Evolutionary conservation across 768 basidiomycete genomes (phyloP).

Genomic region (Mycena albidolilacea): DNA sequence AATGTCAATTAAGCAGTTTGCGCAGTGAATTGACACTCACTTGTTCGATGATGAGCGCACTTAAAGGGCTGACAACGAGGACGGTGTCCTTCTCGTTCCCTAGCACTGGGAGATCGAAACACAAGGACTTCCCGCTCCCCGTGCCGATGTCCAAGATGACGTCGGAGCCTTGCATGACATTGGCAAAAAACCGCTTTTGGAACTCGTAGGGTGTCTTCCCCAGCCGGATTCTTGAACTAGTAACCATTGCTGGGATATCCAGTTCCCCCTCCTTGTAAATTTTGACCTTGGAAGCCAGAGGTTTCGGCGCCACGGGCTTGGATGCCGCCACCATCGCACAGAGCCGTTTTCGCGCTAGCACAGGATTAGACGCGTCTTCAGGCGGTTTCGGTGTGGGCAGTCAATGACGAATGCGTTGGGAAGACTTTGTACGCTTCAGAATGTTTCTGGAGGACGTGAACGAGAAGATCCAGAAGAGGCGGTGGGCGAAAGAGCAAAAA

Average conservation of each 20-base stretch:
- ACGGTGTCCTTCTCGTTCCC: slow-evolving; percentile 4
- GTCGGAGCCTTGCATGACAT: slow-evolving; percentile 24
- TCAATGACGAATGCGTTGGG: no score
- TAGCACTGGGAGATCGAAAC: slow-evolving; percentile 16
- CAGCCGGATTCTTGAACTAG: not conserved
- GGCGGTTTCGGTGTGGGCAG: no score
- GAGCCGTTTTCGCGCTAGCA: no score
- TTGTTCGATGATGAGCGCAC: slow-evolving; percentile 18
- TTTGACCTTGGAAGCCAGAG: no score
- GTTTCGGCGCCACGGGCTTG: no score
- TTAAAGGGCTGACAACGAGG: slow-evolving; percentile 9
- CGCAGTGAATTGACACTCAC: not conserved
- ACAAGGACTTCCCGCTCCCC: slow-evolving; percentile 23
- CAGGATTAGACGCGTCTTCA: no score
- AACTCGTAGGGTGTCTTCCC: slow-evolving; percentile 16
- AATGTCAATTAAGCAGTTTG: not conserved
- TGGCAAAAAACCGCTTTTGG: slow-evolving; percentile 6
- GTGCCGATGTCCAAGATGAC: slow-evolving; percentile 17
- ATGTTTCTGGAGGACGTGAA: no score
- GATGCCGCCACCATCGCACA: no score
- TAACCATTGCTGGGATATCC: not conserved
- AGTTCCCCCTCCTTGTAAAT: no score
- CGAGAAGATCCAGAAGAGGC: no score
- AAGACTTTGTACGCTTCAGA: no score
- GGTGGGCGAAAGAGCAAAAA: no score